These are phyloP conservation scores for Aspergillus spinulosporus DNA, from an alignment of 2,329 filamentous ascomycete species.

Conservation along the genomic window DNA sequence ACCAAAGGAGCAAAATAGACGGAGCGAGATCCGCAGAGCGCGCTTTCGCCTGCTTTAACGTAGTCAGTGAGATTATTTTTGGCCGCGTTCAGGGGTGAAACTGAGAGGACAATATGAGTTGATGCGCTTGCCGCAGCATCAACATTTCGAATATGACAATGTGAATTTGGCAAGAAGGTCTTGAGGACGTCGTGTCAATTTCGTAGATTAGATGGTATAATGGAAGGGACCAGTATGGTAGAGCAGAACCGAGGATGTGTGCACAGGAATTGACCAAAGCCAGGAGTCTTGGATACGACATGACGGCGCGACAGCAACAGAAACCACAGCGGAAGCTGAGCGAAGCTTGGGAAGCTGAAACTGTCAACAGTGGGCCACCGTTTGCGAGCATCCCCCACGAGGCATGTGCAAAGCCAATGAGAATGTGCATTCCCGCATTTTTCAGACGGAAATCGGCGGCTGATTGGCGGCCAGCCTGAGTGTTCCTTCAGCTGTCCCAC, in stretches of 20 bases:
- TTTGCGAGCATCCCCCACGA: slow-evolving; percentile 22
- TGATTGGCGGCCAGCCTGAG: slow-evolving; percentile 1
- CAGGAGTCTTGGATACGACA: slow-evolving; percentile 29
- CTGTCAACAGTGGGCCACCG: slow-evolving; percentile 29
- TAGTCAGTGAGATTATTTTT: neutral
- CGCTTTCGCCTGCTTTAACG: neutral
- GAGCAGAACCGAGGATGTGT: no score
- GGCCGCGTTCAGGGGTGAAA: neutral
- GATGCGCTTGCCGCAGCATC: no score
- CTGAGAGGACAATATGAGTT: neutral
- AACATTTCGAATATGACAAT: no score
- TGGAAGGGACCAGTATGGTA: no score
- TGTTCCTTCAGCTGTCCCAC: neutral
- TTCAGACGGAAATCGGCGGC: slow-evolving; percentile 7
- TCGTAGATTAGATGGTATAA: no score
- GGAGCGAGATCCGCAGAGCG: neutral
- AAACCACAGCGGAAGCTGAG: no score
- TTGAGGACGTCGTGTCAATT: no score
- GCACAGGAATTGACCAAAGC: slow-evolving; percentile 5
- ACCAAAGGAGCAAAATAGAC: neutral
- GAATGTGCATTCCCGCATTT: slow-evolving; percentile 1
- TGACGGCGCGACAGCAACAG: slow-evolving; percentile 16
- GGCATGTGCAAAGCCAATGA: slow-evolving; percentile 19
- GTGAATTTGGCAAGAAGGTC: no score
- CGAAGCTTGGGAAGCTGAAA: slow-evolving; percentile 11